Base-by-base conservation (phyloP, 371 early-diverging fungal species). In the Batkoa obscura region DNA sequence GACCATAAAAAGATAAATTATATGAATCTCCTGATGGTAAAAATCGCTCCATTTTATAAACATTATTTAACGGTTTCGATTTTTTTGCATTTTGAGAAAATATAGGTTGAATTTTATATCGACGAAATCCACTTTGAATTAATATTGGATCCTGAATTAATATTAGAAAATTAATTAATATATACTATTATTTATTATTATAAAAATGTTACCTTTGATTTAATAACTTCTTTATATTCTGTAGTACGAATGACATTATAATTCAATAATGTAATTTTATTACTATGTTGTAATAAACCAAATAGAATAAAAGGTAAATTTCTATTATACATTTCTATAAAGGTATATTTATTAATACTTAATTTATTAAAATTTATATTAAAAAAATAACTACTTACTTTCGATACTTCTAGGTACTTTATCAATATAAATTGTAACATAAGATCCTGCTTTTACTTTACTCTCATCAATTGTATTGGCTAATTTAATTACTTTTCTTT, bases 11-110 rank as follows among this genome's bases (percentile, higher is more conserved):
- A 15, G 89, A 85, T 17, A 80, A 93, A 1, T 93, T 74, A 37
- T 74, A 72, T 3, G 80, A 70, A 32, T 73, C 66, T 39, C 84
- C 86, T 37, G 70, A 71, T 58, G 79, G 77, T 58, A 93, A 66
- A 72, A 85, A 94, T n/a, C 91, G 76, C 63, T 90, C 90, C 59
- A 84, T 86, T 73, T 90, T 90, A 72, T 91, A 88, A n/a, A 94
- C 93, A 62, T 89, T 80, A 65, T 93, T 94, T 30, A 81, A 69
- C 13, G 79, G 74, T 56, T 81, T 78, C 39, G 82, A 78, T 59
- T 81, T 84, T 8, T 72, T 72, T 13, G 83, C 74, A 67, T 87
- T 78, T 65, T 89, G 83, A 42, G 93, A 93, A 63, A 84, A 96
- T 53, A 94, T 65, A 13, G 95, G 94, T 6, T 64, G 66, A 17